phyloP scores from a whole-genome alignment of 208 protist genomes.

The Trypanosoma platydactyli region DNA sequence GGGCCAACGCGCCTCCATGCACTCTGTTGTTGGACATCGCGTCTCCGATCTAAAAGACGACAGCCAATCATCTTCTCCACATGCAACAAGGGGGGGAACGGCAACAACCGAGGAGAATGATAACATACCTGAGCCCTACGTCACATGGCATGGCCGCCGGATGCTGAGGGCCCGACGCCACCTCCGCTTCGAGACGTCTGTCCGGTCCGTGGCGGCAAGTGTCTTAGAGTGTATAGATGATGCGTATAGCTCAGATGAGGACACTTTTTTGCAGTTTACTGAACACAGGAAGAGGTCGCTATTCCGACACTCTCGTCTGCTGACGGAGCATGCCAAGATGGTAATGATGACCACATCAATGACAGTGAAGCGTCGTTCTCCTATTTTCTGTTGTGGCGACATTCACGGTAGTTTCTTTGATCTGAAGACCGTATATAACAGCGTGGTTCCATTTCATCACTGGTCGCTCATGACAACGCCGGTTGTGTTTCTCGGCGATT shows the following conservation, averaged over 20 bases:
- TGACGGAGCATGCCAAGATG: conserved; percentile 14
- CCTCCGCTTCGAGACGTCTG: conserved; percentile 5
- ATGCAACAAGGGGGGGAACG: not conserved
- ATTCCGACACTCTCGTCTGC: conserved; percentile 16
- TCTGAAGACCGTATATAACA: conserved; percentile 40
- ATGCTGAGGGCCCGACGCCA: conserved; percentile 4
- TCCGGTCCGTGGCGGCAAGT: conserved; percentile 14
- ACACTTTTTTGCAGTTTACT: conserved; percentile 15
- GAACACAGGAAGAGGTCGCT: conserved; percentile 9
- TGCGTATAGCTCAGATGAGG: conserved; percentile 18
- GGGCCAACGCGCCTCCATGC: conserved; percentile 11
- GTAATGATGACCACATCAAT: conserved; percentile 16
- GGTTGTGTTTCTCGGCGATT: conserved; percentile 97
- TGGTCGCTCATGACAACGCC: conserved; percentile 51
- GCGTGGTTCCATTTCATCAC: conserved; percentile 43
- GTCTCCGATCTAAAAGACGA: not conserved
- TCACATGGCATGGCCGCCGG: conserved; percentile 8
- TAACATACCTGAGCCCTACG: conserved; percentile 1
- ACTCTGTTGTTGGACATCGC: conserved; percentile 7
- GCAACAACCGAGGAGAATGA: not conserved
- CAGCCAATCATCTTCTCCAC: not conserved
- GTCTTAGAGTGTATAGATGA: conserved; percentile 25
- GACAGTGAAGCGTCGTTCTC: conserved; percentile 43
- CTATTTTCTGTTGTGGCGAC: conserved; percentile 71
- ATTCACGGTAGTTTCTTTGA: conserved; percentile 75